phyloP scores from a whole-genome alignment of 805 yeast species.

The Ogataea trehalophila region DNA sequence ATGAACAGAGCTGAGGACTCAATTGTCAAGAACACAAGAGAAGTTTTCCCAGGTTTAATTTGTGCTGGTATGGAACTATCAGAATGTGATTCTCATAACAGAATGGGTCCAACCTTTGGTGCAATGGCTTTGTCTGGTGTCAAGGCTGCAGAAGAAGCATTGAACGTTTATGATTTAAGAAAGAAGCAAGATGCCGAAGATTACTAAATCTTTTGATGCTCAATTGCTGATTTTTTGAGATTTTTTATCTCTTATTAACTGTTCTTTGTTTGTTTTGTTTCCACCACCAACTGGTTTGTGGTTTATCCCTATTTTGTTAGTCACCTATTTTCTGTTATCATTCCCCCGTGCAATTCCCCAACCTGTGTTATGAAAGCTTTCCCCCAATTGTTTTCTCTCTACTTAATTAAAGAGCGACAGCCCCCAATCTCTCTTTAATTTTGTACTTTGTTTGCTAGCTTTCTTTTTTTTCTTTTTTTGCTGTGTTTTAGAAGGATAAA shows the following conservation, averaged over 20 bases:
- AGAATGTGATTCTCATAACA: conserved; percentile 70
- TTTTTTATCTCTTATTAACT: not conserved
- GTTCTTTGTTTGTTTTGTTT: conserved; percentile 19
- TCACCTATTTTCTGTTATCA: not conserved
- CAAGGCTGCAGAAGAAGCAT: conserved; percentile 60
- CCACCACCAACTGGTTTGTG: not conserved
- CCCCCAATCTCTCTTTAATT: too few relatives aligned
- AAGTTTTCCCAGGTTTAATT: conserved; percentile 55
- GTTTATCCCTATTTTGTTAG: not conserved
- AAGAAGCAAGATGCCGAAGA: conserved; percentile 22
- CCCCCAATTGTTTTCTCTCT: too few relatives aligned
- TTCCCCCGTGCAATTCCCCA: too few relatives aligned
- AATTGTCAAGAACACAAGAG: conserved; percentile 65
- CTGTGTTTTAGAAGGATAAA: too few relatives aligned
- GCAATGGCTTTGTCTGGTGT: conserved; percentile 78
- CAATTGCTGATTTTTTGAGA: not conserved
- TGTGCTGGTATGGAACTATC: conserved; percentile 79
- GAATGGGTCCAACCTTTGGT: conserved; percentile 84
- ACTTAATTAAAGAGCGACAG: too few relatives aligned
- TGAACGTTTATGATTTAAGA: conserved; percentile 28
- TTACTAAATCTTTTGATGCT: conserved; percentile 6
- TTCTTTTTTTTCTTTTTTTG: too few relatives aligned
- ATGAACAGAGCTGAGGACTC: conserved; percentile 76
- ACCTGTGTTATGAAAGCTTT: too few relatives aligned
- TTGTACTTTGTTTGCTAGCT: too few relatives aligned